These are phyloP conservation scores for Kalmusia sp. DNA, from an alignment of 2,329 filamentous ascomycete genomes.

Conservation along the genomic window DNA sequence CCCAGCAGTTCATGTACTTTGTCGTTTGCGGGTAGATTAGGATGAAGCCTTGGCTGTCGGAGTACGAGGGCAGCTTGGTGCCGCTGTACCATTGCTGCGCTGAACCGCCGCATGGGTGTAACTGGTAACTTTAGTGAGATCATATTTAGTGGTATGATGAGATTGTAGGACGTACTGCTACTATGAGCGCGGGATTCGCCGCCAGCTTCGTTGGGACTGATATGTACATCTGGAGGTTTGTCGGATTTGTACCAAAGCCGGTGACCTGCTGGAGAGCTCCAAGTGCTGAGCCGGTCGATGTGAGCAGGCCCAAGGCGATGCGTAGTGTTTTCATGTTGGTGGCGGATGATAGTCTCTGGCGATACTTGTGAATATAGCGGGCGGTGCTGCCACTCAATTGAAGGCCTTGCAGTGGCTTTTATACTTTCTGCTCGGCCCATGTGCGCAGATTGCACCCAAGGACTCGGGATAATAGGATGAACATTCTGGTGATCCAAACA, in stretches of 20 bases:
- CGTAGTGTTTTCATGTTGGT: neutral
- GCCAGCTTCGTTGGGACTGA: slow-evolving; percentile 53
- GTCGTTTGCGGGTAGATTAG: slow-evolving; percentile 64
- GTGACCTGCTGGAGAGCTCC: slow-evolving; percentile 43
- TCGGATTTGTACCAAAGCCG: slow-evolving; percentile 51
- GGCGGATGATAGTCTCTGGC: neutral
- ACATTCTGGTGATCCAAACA: too few relatives aligned
- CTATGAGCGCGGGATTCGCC: slow-evolving; percentile 58
- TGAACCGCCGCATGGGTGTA: slow-evolving; percentile 37
- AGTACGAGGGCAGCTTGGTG: slow-evolving; percentile 45
- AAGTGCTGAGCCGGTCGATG: neutral
- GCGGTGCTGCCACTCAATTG: neutral
- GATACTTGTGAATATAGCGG: neutral
- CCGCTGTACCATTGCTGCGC: slow-evolving; percentile 45
- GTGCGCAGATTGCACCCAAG: too few relatives aligned
- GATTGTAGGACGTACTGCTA: slow-evolving; percentile 57
- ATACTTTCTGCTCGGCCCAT: too few relatives aligned
- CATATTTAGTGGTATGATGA: neutral
- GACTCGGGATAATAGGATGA: too few relatives aligned
- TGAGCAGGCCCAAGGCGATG: neutral
- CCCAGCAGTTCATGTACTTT: slow-evolving; percentile 62
- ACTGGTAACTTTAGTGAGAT: slow-evolving; percentile 16
- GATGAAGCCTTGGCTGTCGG: slow-evolving; percentile 64
- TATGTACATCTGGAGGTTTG: slow-evolving; percentile 61
- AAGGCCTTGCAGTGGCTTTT: neutral